These are phyloP conservation scores for Plasmodium vivax DNA, from an alignment of 169 alveolate genomes.

Conservation along the genomic window DNA sequence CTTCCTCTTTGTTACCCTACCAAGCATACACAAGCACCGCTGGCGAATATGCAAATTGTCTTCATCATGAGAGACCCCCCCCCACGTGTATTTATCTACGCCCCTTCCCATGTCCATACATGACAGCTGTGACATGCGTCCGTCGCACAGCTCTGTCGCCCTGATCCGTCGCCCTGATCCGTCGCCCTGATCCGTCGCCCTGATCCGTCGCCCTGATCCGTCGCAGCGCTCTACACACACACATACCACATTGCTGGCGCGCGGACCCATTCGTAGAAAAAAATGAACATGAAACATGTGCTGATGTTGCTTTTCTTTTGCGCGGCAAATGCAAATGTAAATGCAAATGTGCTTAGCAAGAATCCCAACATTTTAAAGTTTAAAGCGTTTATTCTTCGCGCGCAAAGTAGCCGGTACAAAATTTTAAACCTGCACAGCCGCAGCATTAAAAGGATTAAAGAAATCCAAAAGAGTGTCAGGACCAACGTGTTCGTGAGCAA, in stretches of 20 bases:
- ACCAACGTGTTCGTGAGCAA: neutral
- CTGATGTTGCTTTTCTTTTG: neutral
- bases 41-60: neutral
- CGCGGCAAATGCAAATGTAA: neutral
- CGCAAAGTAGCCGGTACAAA: neutral
- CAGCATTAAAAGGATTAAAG: constrained; percentile 2
- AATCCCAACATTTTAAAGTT: neutral
- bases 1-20: neutral
- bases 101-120: neutral
- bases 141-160: neutral
- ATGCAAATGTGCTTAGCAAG: no score
- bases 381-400: constrained; percentile 13
- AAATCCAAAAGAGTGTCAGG: constrained; percentile 11
- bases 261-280: neutral
- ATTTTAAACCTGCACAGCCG: neutral
- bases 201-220: no score
- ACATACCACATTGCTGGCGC: neutral
- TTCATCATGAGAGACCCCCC: neutral
- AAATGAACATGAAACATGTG: neutral
- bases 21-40: neutral
- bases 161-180: no score
- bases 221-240: neutral
- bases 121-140: neutral
- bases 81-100: neutral
- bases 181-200: no score